phyloP scores from a whole-genome alignment of 306 rosid species.

The Lagenaria siceraria region DNA sequence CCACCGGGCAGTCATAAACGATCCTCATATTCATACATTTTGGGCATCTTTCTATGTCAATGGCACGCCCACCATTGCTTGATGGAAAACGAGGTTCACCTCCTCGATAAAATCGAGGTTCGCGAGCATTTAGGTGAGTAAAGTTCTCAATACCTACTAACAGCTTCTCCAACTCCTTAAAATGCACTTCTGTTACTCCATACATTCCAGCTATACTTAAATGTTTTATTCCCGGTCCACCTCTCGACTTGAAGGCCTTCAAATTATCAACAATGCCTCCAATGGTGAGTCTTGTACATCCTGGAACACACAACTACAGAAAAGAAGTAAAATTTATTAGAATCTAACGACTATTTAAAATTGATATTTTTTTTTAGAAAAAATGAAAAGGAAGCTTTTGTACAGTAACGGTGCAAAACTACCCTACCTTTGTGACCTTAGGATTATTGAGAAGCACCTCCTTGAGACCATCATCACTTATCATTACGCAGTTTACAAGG shows the following conservation, averaged over 20 bases:
- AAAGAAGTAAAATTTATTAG: constrained; percentile 9
- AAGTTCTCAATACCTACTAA: constrained; percentile 47
- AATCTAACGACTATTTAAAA: neutral
- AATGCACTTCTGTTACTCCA: constrained; percentile 53
- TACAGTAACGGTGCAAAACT: neutral
- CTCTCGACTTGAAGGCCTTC: constrained; percentile 43
- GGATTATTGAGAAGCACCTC: constrained; percentile 41
- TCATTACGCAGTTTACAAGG: constrained; percentile 30
- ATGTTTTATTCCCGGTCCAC: constrained; percentile 50
- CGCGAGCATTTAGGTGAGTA: constrained; percentile 24
- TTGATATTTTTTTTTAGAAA: neutral
- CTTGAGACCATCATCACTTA: constrained; percentile 45
- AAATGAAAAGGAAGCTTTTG: neutral
- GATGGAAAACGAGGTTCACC: constrained; percentile 17
- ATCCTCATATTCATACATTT: constrained; percentile 30
- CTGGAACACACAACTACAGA: constrained; percentile 77
- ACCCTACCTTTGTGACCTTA: constrained; percentile 38
- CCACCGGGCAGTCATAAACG: constrained; percentile 54
- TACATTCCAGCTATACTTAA: constrained; percentile 79
- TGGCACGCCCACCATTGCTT: constrained; percentile 31
- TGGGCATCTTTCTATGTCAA: constrained; percentile 49
- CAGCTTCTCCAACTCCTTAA: constrained; percentile 54
- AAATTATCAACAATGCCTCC: constrained; percentile 59
- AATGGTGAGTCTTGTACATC: constrained; percentile 75
- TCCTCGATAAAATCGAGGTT: constrained; percentile 37